Conservation (phyloP, 768 basidiomycete species). For the Pleurotus ostreatus region DNA sequence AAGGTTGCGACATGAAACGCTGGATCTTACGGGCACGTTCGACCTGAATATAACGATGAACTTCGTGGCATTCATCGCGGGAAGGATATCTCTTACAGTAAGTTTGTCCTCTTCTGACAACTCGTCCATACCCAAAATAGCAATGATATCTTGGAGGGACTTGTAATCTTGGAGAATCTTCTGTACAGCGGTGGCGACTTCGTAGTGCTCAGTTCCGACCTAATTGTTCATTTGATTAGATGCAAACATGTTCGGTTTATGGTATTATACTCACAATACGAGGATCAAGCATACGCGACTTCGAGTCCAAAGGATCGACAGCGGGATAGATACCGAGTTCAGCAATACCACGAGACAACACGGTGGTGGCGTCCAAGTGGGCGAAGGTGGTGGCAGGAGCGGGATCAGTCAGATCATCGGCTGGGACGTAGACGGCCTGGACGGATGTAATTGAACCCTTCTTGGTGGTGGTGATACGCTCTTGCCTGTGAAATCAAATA, state of each 20-base stretch:
- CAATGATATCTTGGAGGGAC: conserved; percentile 98
- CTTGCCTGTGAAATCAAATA: conserved; percentile 61
- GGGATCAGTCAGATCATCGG: conserved; percentile 99
- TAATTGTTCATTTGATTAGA: conserved; percentile 15
- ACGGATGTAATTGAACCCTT: conserved; percentile 99
- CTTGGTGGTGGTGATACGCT: conserved; percentile 99
- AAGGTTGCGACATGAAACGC: conserved; percentile 99
- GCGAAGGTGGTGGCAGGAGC: conserved; percentile 99
- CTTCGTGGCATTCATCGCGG: not conserved
- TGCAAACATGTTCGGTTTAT: too few species aligned
- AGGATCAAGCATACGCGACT: conserved; percentile 99
- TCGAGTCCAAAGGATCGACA: conserved; percentile 98
- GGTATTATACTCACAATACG: conserved; percentile 71
- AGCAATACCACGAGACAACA: conserved; percentile 98
- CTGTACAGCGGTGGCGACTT: conserved; percentile 93
- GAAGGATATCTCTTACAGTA: conserved; percentile 55
- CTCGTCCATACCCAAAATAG: conserved; percentile 99
- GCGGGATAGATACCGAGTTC: conserved; percentile 99
- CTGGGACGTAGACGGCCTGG: conserved; percentile 99
- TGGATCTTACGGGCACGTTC: conserved; percentile 98
- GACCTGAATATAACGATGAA: conserved; percentile 46
- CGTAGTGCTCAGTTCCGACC: conserved; percentile 92
- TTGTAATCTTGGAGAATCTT: conserved; percentile 98
- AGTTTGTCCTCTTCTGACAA: conserved; percentile 99
- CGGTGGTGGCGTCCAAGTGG: conserved; percentile 99